Evolutionary conservation across 2,329 filamentous ascomycete genomes (phyloP).

Genomic region (Cytospora schulzeri): DNA sequence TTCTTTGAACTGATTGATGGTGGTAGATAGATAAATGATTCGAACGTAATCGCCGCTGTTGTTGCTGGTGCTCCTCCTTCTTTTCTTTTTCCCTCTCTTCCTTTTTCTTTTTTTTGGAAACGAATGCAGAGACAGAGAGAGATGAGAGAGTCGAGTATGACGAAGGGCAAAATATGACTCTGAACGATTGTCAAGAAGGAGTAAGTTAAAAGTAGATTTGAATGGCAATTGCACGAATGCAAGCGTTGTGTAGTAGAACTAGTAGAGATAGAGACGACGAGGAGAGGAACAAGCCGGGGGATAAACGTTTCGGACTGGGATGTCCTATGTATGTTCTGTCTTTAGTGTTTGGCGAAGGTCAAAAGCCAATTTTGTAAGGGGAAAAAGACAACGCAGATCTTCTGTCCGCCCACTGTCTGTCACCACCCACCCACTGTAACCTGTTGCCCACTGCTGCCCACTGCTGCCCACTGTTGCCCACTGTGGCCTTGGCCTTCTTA

Average conservation of each 20-base stretch:
- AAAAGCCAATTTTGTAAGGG: constrained; percentile 9
- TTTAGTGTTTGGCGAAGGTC: background rate
- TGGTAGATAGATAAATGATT: background rate
- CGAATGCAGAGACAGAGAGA: constrained; percentile 5
- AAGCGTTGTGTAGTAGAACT: constrained; percentile 14
- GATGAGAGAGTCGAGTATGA: background rate
- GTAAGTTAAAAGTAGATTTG: constrained; percentile 11
- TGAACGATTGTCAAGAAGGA: constrained; percentile 19
- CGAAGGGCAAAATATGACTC: constrained; percentile 1
- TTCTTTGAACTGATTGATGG: background rate
- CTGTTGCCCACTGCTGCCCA: background rate
- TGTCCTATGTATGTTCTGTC: constrained; percentile 10
- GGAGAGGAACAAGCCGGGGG: constrained; percentile 16
- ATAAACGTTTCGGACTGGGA: constrained; percentile 27
- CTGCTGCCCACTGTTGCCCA: background rate
- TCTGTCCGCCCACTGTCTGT: background rate
- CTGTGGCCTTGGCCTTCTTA: background rate
- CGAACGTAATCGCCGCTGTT: background rate
- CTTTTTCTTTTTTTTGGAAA: background rate
- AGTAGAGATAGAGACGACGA: constrained; percentile 8
- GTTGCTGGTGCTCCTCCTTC: constrained; percentile 1
- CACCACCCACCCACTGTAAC: background rate
- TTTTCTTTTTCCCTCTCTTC: background rate
- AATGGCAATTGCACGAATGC: constrained; percentile 5
- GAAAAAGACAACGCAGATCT: background rate